Percentiles rank a stretch among this genome's conserved stretches.
Conservation (phyloP, 805 yeast species). For the Cephaloascus albidus region DNA sequence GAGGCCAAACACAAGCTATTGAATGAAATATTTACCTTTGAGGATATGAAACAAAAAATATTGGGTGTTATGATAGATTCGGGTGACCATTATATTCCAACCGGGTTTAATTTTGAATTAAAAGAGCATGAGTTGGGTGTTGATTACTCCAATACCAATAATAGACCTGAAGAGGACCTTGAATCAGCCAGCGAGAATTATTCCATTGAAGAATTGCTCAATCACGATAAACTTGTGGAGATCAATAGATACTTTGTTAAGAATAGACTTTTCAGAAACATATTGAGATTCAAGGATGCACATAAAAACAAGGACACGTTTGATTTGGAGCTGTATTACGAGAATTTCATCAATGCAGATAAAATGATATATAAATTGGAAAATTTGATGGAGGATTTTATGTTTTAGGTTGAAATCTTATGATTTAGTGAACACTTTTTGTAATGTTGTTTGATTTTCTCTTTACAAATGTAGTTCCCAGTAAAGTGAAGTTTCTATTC, state of each 20-base stretch:
- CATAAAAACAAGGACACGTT: neutral
- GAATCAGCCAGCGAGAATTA: neutral
- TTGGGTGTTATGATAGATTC: constrained; percentile 30
- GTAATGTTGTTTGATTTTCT: no score
- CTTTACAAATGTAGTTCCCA: no score
- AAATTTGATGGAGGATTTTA: no score
- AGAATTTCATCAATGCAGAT: constrained; percentile 14
- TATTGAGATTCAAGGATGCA: constrained; percentile 1
- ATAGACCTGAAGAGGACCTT: neutral
- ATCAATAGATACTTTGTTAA: constrained; percentile 8
- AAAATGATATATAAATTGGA: constrained; percentile 12
- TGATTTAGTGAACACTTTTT: no score
- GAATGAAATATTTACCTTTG: constrained; percentile 7
- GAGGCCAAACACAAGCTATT: constrained; percentile 4
- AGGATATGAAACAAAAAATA: constrained; percentile 9
- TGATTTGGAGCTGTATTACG: constrained; percentile 3
- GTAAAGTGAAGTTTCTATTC: no score
- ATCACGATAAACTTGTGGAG: constrained; percentile 2
- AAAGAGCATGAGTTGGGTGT: neutral
- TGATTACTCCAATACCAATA: neutral
- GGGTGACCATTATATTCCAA: constrained; percentile 22
- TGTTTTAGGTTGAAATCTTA: no score
- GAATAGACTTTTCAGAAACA: constrained; percentile 4
- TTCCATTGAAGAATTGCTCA: neutral
- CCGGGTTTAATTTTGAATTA: constrained; percentile 3